These are phyloP conservation scores for Paramarasmius palmivorus DNA, from an alignment of 1,284 basidiomycete genomes.

Conservation along the genomic window DNA sequence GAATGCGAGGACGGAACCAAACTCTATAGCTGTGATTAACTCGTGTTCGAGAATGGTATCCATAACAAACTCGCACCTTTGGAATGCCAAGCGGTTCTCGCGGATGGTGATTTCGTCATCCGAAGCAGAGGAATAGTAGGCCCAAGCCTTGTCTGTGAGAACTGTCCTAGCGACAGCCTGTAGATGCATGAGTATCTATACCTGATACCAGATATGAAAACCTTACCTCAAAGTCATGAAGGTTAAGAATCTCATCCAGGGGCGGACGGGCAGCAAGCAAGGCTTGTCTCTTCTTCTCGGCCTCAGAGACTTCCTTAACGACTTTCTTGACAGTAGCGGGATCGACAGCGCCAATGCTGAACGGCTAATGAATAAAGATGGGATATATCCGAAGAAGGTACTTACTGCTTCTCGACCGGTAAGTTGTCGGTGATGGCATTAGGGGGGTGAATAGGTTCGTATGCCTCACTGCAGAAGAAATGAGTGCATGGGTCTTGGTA, in stretches of 20 bases:
- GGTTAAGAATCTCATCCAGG: conserved; percentile 77
- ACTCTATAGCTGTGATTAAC: conserved; percentile 46
- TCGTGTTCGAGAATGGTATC: neutral
- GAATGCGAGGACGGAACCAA: conserved; percentile 91
- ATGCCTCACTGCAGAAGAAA: conserved; percentile 54
- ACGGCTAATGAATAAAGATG: conserved; percentile 9
- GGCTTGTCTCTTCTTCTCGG: conserved; percentile 61
- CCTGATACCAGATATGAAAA: no score
- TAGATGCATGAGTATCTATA: no score
- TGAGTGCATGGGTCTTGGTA: neutral
- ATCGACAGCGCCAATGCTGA: conserved; percentile 71
- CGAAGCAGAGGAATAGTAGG: conserved; percentile 85
- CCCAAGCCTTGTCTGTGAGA: conserved; percentile 84
- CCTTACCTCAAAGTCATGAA: conserved; percentile 88
- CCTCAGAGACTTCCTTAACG: conserved; percentile 54
- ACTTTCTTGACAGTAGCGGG: conserved; percentile 59
- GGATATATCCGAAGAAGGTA: no score
- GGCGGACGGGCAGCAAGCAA: conserved; percentile 56
- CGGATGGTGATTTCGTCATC: conserved; percentile 89
- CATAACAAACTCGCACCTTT: conserved; percentile 48
- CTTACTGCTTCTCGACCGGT: conserved; percentile 74
- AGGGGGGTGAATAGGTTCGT: conserved; percentile 87
- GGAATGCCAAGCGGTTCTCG: conserved; percentile 88
- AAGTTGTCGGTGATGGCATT: conserved; percentile 85
- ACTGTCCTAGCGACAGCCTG: conserved; percentile 73